These are phyloP conservation scores for Tricholoma matsutake DNA, from an alignment of 768 basidiomycete species.

Conservation along the genomic window DNA sequence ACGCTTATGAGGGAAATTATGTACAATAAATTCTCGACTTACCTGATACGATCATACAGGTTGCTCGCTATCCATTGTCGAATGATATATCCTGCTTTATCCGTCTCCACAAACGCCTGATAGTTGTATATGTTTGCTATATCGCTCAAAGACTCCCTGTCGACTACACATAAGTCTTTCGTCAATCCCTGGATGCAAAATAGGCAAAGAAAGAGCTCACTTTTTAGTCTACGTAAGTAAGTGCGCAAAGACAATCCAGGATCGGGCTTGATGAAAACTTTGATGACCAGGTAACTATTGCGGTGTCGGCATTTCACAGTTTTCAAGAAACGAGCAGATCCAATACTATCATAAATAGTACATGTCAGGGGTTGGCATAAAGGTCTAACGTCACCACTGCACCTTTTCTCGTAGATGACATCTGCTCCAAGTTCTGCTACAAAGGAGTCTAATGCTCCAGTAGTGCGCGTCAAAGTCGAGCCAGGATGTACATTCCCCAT, in stretches of 20 bases:
- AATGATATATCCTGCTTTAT: conserved; percentile 92
- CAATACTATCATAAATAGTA: conserved; percentile 16
- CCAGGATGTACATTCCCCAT: conserved; percentile 84
- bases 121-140: conserved; percentile 88
- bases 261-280: conserved; percentile 95
- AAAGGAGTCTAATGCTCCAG: conserved; percentile 85
- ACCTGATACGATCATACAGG: conserved; percentile 97
- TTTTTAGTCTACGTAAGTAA: conserved; percentile 75
- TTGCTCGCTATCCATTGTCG: conserved; percentile 94
- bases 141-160: conserved; percentile 80
- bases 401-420: conserved; percentile 92
- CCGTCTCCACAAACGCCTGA: conserved; percentile 89
- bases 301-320: conserved; percentile 85
- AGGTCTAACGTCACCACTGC: not conserved
- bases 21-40: conserved; percentile 18
- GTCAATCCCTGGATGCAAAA: not conserved
- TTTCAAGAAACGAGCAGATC: conserved; percentile 47
- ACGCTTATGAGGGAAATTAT: not conserved
- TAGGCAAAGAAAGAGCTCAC: conserved; percentile 36
- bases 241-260: conserved; percentile 73
- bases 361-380: not conserved
- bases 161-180: conserved; percentile 48
- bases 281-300: conserved; percentile 83
- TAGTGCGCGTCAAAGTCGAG: conserved; percentile 65
- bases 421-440: conserved; percentile 86